Evolutionary conservation across 1,284 basidiomycete genomes (phyloP).

Genomic region (Tausonia pullulans): DNA sequence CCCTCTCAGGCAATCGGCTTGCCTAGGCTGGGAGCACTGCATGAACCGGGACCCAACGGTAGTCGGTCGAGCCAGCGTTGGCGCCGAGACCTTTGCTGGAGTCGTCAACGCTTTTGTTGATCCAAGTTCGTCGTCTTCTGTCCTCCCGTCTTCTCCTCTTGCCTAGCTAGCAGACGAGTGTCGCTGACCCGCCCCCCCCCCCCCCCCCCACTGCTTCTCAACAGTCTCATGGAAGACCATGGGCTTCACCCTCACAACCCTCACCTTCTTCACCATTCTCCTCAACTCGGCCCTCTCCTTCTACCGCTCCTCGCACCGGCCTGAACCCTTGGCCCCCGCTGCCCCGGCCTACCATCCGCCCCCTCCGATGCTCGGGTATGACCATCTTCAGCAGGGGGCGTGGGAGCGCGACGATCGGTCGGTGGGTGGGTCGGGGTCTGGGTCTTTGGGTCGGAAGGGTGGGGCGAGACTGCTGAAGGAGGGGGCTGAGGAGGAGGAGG

Average conservation of each 20-base stretch:
- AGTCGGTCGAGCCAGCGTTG: conserved; percentile 76
- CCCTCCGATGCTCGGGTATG: too few relatives aligned
- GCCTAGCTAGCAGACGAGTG: neutral
- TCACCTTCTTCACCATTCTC: conserved; percentile 67
- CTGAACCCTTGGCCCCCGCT: neutral
- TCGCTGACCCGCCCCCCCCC: neutral
- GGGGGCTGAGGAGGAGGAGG: too few relatives aligned
- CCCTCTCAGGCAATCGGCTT: conserved; percentile 47
- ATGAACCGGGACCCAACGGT: conserved; percentile 88
- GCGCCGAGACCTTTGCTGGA: conserved; percentile 89
- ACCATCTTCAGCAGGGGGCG: too few relatives aligned
- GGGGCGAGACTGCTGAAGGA: too few relatives aligned
- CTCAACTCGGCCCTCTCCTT: conserved; percentile 61
- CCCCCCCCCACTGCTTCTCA: neutral
- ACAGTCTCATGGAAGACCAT: conserved; percentile 27
- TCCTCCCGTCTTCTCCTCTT: neutral
- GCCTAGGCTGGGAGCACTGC: conserved; percentile 83
- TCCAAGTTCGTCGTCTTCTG: conserved; percentile 49
- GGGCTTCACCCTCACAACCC: conserved; percentile 66
- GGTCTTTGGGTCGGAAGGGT: too few relatives aligned
- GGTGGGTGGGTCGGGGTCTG: too few relatives aligned
- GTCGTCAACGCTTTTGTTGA: conserved; percentile 95
- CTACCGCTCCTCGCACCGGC: conserved; percentile 14
- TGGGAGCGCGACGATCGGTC: too few relatives aligned
- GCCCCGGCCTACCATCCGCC: too few relatives aligned